phyloP scores from a whole-genome alignment of 2,329 filamentous ascomycete genomes.

The Aspergillus sp. region DNA sequence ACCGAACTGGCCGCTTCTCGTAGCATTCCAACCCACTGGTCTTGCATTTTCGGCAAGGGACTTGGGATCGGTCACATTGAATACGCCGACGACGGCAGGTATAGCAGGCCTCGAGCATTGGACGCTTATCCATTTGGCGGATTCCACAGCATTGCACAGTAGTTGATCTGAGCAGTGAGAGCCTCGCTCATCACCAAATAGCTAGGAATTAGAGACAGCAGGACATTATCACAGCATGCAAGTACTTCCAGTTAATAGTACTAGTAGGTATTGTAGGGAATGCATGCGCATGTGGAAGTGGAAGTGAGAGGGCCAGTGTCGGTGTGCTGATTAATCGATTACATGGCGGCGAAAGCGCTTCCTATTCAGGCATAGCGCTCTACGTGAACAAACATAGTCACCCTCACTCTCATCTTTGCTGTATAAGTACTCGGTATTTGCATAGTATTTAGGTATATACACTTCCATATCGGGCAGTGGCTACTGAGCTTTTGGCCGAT shows the following conservation, averaged over 20 bases:
- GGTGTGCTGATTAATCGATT: background rate
- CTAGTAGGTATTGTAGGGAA: too few relatives aligned
- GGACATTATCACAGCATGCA: too few relatives aligned
- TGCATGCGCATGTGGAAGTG: background rate
- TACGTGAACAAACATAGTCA: too few relatives aligned
- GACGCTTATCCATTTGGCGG: background rate
- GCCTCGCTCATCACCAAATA: too few relatives aligned
- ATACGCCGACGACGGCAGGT: conserved; percentile 36
- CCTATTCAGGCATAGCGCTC: background rate
- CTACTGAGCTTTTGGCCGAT: background rate
- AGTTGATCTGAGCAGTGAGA: too few relatives aligned
- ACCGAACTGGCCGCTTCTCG: conserved; percentile 31
- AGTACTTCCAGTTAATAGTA: too few relatives aligned
- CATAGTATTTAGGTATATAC: too few relatives aligned
- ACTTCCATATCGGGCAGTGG: background rate
- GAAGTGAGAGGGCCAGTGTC: background rate
- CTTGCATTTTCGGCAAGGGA: conserved; percentile 32
- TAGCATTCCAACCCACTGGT: conserved; percentile 33
- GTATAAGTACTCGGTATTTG: background rate
- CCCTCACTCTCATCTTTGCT: background rate
- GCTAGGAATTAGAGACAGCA: too few relatives aligned
- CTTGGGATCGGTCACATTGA: conserved; percentile 29
- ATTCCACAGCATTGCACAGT: background rate
- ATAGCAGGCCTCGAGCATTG: conserved; percentile 26
- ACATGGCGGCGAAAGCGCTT: background rate